A percentile compares a stretch with the other conserved stretches of the same genome.
These are phyloP conservation scores for Saccharomycopsis babjevae DNA, from an alignment of 805 yeast genomes.

Conservation along the genomic window DNA sequence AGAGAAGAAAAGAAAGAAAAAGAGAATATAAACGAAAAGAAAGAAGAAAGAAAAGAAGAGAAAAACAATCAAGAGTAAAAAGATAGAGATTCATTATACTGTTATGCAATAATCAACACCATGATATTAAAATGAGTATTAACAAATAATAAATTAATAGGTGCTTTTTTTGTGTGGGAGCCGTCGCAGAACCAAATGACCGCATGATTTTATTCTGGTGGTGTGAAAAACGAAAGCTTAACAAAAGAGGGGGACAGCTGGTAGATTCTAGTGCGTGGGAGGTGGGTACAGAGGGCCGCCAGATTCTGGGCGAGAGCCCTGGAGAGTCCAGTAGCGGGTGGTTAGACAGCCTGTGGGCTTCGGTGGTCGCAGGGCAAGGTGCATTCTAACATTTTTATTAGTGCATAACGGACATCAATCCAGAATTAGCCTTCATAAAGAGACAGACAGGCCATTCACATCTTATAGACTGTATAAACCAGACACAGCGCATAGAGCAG, in stretches of 20 bases:
- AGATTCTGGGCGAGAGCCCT: no score
- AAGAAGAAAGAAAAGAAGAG: neutral
- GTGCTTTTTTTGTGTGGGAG: neutral
- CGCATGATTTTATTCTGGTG: neutral
- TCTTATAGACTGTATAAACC: no score
- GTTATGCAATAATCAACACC: neutral
- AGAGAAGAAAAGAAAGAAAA: neutral
- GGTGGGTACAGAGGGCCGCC: no score
- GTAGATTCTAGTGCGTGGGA: no score
- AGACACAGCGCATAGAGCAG: no score
- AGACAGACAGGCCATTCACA: no score
- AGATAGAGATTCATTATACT: neutral
- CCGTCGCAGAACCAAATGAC: neutral
- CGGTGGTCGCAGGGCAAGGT: no score
- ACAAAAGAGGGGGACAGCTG: neutral
- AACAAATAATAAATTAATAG: neutral
- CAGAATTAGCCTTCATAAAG: no score
- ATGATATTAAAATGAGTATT: neutral
- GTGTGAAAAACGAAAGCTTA: neutral
- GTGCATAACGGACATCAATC: no score
- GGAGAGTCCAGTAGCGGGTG: no score
- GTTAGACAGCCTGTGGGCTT: no score
- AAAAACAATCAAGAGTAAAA: neutral
- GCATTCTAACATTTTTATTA: no score
- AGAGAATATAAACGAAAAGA: neutral